These are phyloP conservation scores for Trichophaea hybrida DNA, from an alignment of 2,329 filamentous ascomycete genomes.

Conservation along the genomic window DNA sequence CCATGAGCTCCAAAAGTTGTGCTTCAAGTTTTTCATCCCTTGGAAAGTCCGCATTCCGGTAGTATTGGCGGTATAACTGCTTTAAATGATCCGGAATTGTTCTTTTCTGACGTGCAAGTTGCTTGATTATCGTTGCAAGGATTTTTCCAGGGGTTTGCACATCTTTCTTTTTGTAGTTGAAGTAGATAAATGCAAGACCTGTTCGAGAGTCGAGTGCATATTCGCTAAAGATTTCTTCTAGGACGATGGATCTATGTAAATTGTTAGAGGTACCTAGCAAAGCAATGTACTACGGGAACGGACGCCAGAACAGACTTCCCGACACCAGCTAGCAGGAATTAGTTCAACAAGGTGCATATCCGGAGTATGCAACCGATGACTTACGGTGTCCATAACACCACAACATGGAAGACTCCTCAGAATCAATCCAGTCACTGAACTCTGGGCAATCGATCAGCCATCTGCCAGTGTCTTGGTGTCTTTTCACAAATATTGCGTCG, in stretches of 20 bases:
- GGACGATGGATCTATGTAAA: background rate
- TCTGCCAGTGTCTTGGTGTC: conserved; percentile 6
- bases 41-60: conserved; percentile 1
- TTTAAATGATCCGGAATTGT: background rate
- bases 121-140: conserved; percentile 5
- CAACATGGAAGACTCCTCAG: background rate
- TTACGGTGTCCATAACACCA: conserved; percentile 11
- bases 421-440: conserved; percentile 5
- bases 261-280: no score
- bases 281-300: no score
- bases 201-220: background rate
- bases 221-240: background rate
- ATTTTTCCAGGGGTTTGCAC: conserved; percentile 1
- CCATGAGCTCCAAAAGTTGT: conserved; percentile 5
- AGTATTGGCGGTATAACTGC: conserved; percentile 2
- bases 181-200: conserved; percentile 10
- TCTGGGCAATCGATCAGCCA: conserved; percentile 3
- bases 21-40: conserved; percentile 1
- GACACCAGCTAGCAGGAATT: conserved; percentile 3
- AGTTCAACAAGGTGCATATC: background rate
- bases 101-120: conserved; percentile 8
- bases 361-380: background rate
- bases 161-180: conserved; percentile 6
- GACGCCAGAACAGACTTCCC: conserved; percentile 11
- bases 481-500: conserved; percentile 7